These are phyloP conservation scores for Fusarium tuaranense DNA, from an alignment of 2,329 filamentous ascomycete species.

Conservation along the genomic window DNA sequence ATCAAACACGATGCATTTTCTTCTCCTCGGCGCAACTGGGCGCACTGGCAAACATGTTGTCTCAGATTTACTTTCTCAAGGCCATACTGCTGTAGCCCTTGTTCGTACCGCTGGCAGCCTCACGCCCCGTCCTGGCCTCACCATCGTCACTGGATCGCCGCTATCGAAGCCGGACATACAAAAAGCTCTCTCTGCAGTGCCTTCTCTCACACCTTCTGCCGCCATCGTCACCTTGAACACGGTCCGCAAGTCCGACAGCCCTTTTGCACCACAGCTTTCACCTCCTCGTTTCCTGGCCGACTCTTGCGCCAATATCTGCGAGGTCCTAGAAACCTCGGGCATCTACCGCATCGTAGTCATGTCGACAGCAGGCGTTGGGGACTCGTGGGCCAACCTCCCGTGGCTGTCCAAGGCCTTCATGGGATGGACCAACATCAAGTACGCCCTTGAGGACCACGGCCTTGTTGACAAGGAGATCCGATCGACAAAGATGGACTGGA, in stretches of 20 bases:
- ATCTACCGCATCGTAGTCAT: constrained; percentile 51
- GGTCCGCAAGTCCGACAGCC: constrained; percentile 54
- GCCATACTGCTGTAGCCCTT: constrained; percentile 54
- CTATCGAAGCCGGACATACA: constrained; percentile 50
- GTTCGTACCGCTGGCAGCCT: constrained; percentile 47
- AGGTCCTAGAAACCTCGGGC: constrained; percentile 47
- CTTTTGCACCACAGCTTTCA: constrained; percentile 53
- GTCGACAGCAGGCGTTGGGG: constrained; percentile 54
- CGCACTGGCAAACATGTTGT: constrained; percentile 57
- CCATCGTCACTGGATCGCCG: constrained; percentile 50
- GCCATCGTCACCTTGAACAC: constrained; percentile 56
- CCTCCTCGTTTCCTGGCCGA: constrained; percentile 54
- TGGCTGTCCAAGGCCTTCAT: constrained; percentile 52
- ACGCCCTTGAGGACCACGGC: constrained; percentile 52
- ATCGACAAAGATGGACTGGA: constrained; percentile 50
- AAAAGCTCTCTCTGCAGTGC: constrained; percentile 37
- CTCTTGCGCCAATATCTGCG: constrained; percentile 50
- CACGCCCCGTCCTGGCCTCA: constrained; percentile 42
- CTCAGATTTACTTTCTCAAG: constrained; percentile 51
- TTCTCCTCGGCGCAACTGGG: constrained; percentile 58
- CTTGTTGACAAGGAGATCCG: constrained; percentile 53
- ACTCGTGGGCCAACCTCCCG: constrained; percentile 51
- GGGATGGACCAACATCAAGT: constrained; percentile 54
- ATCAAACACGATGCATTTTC: constrained; percentile 50
- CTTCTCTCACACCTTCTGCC: constrained; percentile 41